Evolutionary conservation across 2,329 filamentous ascomycete genomes (phyloP).

Genomic region (Microcyclosporella mali): DNA sequence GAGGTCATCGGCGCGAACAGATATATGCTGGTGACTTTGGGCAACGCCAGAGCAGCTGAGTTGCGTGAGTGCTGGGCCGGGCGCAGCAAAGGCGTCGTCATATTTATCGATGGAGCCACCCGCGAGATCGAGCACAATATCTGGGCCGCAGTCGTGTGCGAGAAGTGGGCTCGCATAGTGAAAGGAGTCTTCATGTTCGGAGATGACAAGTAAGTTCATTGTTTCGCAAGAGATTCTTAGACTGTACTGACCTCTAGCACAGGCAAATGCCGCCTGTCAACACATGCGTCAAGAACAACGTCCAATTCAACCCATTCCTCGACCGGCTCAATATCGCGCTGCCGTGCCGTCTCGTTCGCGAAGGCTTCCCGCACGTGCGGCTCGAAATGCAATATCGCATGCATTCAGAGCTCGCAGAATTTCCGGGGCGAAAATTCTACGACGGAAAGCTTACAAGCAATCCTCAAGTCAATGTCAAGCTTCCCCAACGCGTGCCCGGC

Average conservation of each 20-base stretch:
- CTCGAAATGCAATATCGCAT: conserved; percentile 4
- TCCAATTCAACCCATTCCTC: conserved; percentile 4
- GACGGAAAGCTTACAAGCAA: background rate
- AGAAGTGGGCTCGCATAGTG: conserved; percentile 6
- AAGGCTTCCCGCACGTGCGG: conserved; percentile 3
- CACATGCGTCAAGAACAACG: conserved; percentile 3
- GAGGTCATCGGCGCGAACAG: conserved; percentile 10
- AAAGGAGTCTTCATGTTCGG: conserved; percentile 15
- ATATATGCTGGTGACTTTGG: conserved; percentile 15
- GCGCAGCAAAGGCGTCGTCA: conserved; percentile 2
- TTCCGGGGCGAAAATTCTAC: conserved; percentile 2
- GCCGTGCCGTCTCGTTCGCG: background rate
- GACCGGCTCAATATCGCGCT: background rate
- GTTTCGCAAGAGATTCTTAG: background rate
- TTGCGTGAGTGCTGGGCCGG: background rate
- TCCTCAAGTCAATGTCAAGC: background rate
- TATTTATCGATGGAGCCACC: conserved; percentile 17
- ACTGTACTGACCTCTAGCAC: background rate
- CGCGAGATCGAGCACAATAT: conserved; percentile 14
- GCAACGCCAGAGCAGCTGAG: conserved; percentile 6
- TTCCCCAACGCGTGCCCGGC: background rate
- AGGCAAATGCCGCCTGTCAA: conserved; percentile 16
- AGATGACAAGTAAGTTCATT: conserved; percentile 15
- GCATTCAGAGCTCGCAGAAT: background rate
- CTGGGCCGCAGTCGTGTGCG: conserved; percentile 13